These are phyloP conservation scores for Azolla pinnata DNA, from an alignment of 75 land plant genomes.

Conservation along the genomic window DNA sequence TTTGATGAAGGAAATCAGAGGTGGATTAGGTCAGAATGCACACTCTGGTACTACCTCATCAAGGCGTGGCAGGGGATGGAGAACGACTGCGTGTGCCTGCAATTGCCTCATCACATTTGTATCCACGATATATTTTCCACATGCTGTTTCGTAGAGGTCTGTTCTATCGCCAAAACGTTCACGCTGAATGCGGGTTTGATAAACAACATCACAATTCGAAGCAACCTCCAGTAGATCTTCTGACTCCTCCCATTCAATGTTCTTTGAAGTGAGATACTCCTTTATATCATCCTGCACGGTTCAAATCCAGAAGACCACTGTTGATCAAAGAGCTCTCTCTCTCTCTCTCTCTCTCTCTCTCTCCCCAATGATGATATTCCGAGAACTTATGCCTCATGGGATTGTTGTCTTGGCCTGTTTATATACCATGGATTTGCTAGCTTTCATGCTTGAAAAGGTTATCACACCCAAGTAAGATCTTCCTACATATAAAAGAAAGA, in stretches of 20 bases:
- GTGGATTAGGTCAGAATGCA: no score
- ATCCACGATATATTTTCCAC: constrained; percentile 90
- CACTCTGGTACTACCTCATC: constrained; percentile 99
- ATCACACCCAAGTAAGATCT: no score
- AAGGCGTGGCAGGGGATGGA: constrained; percentile 97
- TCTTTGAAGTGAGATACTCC: constrained; percentile 62
- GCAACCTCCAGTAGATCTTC: constrained; percentile 85
- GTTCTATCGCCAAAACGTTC: constrained; percentile 62
- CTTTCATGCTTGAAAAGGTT: no score
- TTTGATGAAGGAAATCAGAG: no score
- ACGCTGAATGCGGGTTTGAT: constrained; percentile 88
- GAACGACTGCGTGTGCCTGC: constrained; percentile 75
- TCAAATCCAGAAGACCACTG: no score
- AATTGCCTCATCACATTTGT: constrained; percentile 48
- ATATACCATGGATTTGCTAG: no score
- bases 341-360: no score
- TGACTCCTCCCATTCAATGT: constrained; percentile 87
- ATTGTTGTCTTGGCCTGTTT: no score
- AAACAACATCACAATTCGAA: constrained; percentile 86
- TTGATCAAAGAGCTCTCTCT: no score
- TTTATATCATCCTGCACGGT: constrained; percentile 99
- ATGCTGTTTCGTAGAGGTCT: constrained; percentile 81
- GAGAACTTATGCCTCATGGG: no score
- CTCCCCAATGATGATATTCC: no score
- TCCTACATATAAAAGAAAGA: no score